These are phyloP conservation scores for Oryza officinalis DNA, from an alignment of 176 grass and related monocot species.

Conservation along the genomic window DNA sequence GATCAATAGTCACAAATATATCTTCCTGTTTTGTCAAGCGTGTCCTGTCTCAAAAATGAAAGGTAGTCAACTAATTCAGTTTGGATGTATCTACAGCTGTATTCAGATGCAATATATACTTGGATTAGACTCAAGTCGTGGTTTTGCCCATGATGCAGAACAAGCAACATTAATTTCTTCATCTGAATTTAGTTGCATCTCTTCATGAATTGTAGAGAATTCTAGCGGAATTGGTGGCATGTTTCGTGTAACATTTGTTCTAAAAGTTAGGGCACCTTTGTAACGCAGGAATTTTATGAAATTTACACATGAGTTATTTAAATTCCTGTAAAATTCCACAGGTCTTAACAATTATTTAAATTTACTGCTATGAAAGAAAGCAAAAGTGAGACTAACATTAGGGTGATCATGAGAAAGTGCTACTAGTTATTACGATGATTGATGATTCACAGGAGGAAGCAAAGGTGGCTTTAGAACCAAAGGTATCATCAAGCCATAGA, in stretches of 20 bases:
- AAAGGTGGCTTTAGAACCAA: neutral
- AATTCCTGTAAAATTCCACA: no score
- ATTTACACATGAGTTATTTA: no score
- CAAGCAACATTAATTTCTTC: neutral
- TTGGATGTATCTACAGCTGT: neutral
- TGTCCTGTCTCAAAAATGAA: neutral
- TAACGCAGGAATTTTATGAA: no score
- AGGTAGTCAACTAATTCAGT: neutral
- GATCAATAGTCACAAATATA: conserved; percentile 5
- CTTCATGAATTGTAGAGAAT: neutral
- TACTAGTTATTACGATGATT: neutral
- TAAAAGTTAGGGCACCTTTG: no score
- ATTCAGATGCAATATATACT: neutral
- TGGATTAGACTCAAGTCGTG: neutral
- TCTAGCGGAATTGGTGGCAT: neutral
- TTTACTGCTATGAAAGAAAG: neutral
- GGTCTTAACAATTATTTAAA: neutral
- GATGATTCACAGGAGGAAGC: neutral
- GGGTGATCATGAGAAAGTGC: conserved; percentile 9
- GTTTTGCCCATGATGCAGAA: neutral
- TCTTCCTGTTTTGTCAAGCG: neutral
- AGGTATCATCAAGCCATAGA: conserved; percentile 17
- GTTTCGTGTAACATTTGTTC: neutral
- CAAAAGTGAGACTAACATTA: conserved; percentile 12
- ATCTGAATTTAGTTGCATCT: neutral